Evolutionary conservation across 2,329 filamentous ascomycete species (phyloP), one percentile per base, ranked within the genome.

Genomic region (Penicillium paneum): DNA sequence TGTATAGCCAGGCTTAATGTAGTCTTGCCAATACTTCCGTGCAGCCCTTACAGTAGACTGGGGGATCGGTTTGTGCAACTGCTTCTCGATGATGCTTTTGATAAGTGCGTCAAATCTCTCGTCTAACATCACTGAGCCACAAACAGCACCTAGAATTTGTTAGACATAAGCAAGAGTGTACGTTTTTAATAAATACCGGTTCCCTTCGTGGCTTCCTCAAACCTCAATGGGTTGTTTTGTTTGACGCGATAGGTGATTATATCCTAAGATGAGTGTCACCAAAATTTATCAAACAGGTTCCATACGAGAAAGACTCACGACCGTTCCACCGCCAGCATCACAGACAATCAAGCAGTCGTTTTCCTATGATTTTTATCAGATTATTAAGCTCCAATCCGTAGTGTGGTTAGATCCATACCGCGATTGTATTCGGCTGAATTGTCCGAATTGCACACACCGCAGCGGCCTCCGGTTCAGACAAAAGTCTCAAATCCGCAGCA

Each of bases 241-340:
- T 55, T 63, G 15, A 71, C 60, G 1, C 52, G 57, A 49, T 72
- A 73, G 0, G 67, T 68, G 34, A 72, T 70, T 2, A 73, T 56
- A 36, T 73, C 71, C 59, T 69, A 43, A n/a, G 8, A 24, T 24
- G 10, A 29, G 35, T 15, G 32, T 50, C 19, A 17, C 19, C 15
- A 15, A 35, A 28, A n/a, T 21, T 31, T 15, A 6, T 11, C 15
- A 3, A 28, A 13, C 7, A 5, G 12, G 15, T 12, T 39, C 3
- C 11, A 34, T 24, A 10, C 10, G n/a, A 5, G 29, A 10, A 40
- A 5, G 8, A 43, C 61, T 44, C 46, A 68, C 65, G 8, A 73
- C 72, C 1, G 71, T 74, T 2, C 73, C 73, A 8, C 73, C 73
- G 2, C 72, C 73, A 12, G 70, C 71, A 55, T 75, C 71, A 34